Evolutionary conservation across 2,329 filamentous ascomycete species (phyloP).

Genomic region (Aspergillus clavatus): DNA sequence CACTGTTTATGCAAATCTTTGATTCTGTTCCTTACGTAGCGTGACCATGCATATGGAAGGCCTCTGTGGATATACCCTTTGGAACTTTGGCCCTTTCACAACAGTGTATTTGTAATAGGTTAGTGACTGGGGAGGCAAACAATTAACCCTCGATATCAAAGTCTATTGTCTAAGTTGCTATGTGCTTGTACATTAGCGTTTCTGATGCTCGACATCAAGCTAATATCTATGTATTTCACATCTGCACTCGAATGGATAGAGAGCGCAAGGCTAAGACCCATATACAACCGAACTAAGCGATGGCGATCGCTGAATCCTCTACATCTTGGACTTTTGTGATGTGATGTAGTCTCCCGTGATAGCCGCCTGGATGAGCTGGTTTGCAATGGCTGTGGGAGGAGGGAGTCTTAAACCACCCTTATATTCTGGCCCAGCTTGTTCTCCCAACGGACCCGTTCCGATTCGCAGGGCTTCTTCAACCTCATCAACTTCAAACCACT

Average conservation of each 20-base stretch:
- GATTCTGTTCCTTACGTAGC: conserved; percentile 8
- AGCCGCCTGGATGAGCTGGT: conserved; percentile 78
- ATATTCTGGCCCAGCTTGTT: conserved; percentile 60
- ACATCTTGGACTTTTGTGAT: conserved; percentile 48
- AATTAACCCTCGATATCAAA: background rate
- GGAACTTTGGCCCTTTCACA: no score
- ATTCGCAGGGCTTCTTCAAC: conserved; percentile 66
- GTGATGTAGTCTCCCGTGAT: conserved; percentile 64
- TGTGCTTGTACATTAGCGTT: background rate
- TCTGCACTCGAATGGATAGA: background rate
- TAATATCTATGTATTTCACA: background rate
- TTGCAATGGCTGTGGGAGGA: conserved; percentile 83
- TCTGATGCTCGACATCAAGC: background rate
- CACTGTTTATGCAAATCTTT: conserved; percentile 40
- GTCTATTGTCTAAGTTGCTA: background rate
- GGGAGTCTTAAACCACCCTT: conserved; percentile 75
- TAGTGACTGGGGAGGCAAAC: no score
- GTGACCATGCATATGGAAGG: no score
- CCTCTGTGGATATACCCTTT: background rate
- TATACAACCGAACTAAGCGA: background rate
- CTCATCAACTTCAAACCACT: conserved; percentile 81
- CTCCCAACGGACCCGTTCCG: conserved; percentile 64
- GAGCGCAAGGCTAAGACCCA: background rate
- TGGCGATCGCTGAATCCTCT: conserved; percentile 2
- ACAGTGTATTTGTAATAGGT: no score